Conservation (phyloP, 768 basidiomycete species). For the Boletus subparvulus region DNA sequence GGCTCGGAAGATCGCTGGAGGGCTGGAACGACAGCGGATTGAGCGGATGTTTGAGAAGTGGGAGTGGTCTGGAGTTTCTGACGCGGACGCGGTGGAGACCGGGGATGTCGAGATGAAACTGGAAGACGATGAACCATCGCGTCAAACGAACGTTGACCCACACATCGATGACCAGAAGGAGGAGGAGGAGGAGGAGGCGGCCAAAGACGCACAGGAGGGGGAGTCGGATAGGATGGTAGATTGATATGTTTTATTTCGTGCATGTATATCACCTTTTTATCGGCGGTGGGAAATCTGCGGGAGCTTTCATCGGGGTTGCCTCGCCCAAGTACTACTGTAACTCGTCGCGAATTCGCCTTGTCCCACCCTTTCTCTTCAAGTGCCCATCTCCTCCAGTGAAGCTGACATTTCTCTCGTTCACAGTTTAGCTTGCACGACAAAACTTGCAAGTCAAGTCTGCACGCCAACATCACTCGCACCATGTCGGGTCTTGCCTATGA, state of each 20-base stretch:
- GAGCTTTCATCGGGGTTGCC: background rate
- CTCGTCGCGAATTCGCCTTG: background rate
- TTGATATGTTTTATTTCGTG: background rate
- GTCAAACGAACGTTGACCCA: conserved; percentile 5
- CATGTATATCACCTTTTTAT: background rate
- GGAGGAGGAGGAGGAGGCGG: conserved; percentile 1
- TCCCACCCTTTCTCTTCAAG: background rate
- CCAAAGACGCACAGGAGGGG: conserved; percentile 1
- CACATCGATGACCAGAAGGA: conserved; percentile 4
- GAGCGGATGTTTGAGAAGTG: conserved; percentile 69
- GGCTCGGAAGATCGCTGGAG: conserved; percentile 52
- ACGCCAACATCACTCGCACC: background rate
- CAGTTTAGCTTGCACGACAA: background rate
- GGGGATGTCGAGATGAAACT: conserved; percentile 34
- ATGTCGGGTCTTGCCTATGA: conserved; percentile 36
- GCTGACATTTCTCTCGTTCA: background rate
- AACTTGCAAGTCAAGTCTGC: background rate
- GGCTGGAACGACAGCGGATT: conserved; percentile 70
- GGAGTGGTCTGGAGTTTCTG: conserved; percentile 45
- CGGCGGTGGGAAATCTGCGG: conserved; percentile 14
- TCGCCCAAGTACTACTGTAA: background rate
- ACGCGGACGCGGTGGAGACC: conserved; percentile 1
- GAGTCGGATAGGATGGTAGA: conserved; percentile 20
- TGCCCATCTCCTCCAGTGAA: background rate
- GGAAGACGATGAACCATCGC: conserved; percentile 15